A percentile compares a stretch with the other conserved stretches of the same genome.
Conservation (phyloP, 192 early-diverging fungal genomes). For the Phlyctochytrium arcticum region DNA sequence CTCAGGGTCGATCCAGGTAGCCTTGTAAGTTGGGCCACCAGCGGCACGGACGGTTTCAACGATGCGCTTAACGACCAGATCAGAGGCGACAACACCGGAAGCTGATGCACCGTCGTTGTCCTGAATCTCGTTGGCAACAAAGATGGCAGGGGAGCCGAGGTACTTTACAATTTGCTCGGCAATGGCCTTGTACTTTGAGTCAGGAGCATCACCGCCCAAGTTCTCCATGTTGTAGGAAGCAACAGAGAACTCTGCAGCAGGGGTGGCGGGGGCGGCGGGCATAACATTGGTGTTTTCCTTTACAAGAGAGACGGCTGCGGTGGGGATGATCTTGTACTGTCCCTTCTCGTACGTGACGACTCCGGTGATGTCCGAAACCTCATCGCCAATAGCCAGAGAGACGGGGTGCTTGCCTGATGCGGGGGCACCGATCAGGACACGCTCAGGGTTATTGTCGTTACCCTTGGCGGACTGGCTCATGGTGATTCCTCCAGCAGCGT, state of each 20-base stretch:
- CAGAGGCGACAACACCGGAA: background rate
- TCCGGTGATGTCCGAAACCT: conserved; percentile 11
- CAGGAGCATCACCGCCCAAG: background rate
- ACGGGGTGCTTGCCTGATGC: background rate
- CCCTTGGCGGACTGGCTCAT: conserved; percentile 1
- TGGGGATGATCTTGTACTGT: conserved; percentile 7
- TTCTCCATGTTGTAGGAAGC: conserved; percentile 20
- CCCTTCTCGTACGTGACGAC: conserved; percentile 16
- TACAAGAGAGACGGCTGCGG: background rate
- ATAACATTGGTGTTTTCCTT: conserved; percentile 14
- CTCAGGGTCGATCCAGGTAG: conserved; percentile 15
- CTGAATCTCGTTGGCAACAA: conserved; percentile 18
- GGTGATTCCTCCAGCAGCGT: conserved; percentile 20
- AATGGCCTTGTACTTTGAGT: conserved; percentile 3
- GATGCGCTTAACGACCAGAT: background rate
- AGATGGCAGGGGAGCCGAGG: conserved; percentile 13
- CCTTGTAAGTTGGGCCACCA: conserved; percentile 15
- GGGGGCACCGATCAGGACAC: conserved; percentile 4
- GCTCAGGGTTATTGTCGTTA: conserved; percentile 22
- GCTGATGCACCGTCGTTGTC: conserved; percentile 1
- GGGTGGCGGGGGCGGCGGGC: background rate
- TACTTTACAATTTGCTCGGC: conserved; percentile 9
- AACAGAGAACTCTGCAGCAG: background rate
- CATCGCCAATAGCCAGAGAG: conserved; percentile 10
- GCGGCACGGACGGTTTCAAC: conserved; percentile 1